Evolutionary conservation across 805 yeast species (phyloP).

Genomic region (Isabelozyma gotoi): DNA sequence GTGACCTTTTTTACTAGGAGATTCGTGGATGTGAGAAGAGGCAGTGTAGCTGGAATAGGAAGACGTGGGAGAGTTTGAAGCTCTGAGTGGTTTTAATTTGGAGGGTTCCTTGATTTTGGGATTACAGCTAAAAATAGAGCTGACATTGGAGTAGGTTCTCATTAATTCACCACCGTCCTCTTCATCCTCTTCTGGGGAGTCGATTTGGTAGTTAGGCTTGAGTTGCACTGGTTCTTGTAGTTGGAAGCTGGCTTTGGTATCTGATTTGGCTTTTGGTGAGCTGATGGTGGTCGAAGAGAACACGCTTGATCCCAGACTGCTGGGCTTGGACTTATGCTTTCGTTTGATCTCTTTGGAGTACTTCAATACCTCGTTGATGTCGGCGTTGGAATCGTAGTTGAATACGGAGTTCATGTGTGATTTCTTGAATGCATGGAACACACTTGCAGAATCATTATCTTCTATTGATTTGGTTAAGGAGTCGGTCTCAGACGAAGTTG

Average conservation of each 20-base stretch:
- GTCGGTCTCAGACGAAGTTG: neutral
- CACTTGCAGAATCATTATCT: neutral
- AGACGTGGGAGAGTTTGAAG: neutral
- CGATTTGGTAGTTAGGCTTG: neutral
- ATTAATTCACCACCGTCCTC: constrained; percentile 14
- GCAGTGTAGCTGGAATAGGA: neutral
- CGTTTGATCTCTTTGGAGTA: constrained; percentile 9
- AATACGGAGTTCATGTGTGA: constrained; percentile 7
- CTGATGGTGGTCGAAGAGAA: neutral
- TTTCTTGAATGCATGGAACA: neutral
- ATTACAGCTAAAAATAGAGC: constrained; percentile 26
- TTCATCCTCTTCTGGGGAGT: constrained; percentile 4
- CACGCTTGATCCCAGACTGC: constrained; percentile 3
- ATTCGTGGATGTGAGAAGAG: too few relatives aligned
- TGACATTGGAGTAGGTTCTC: constrained; percentile 24
- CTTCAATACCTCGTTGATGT: constrained; percentile 14
- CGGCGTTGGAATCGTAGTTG: constrained; percentile 11
- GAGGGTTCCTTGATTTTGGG: neutral
- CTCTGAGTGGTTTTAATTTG: neutral
- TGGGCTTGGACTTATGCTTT: neutral
- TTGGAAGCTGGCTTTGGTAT: neutral
- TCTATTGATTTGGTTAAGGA: neutral
- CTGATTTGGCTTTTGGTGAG: neutral
- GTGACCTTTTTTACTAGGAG: neutral
- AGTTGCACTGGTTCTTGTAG: neutral